Conservation (phyloP, 2,329 filamentous ascomycete genomes). For the Emydomyces testavorans region DNA sequence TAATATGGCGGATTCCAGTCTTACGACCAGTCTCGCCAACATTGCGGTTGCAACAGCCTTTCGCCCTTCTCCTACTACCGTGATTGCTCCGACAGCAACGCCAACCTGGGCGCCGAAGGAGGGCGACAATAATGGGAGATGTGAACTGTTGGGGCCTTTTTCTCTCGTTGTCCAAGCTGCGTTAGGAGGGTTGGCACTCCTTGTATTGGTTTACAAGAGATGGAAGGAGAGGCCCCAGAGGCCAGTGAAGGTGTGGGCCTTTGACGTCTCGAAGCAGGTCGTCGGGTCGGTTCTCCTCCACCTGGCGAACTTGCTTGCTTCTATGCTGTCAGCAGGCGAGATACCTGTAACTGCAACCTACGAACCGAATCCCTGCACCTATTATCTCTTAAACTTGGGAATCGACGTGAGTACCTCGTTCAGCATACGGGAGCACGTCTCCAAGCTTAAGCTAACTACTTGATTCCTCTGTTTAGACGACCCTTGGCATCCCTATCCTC, state of each 20-base stretch:
- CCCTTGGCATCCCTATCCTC: constrained; percentile 87
- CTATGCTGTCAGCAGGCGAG: constrained; percentile 81
- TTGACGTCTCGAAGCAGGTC: constrained; percentile 94
- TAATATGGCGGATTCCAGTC: background rate
- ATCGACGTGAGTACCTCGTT: constrained; percentile 67
- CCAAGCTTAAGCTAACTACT: constrained; percentile 10
- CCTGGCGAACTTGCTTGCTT: constrained; percentile 88
- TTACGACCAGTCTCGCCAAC: constrained; percentile 15
- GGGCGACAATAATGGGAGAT: constrained; percentile 57
- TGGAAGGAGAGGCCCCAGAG: constrained; percentile 85
- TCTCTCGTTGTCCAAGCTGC: constrained; percentile 81
- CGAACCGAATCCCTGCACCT: constrained; percentile 85
- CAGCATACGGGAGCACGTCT: background rate
- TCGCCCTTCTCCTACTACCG: constrained; percentile 1
- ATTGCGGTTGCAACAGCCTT: constrained; percentile 13
- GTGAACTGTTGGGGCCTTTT: constrained; percentile 77
- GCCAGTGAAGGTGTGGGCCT: constrained; percentile 93
- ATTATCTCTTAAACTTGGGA: constrained; percentile 83
- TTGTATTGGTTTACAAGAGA: constrained; percentile 84
- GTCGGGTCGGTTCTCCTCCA: constrained; percentile 87
- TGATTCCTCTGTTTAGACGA: constrained; percentile 52
- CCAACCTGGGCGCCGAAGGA: constrained; percentile 18
- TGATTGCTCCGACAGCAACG: constrained; percentile 5
- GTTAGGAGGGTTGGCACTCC: constrained; percentile 68
- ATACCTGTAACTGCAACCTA: constrained; percentile 47